Conservation (phyloP, 2,329 filamentous ascomycete genomes). For the Pseudogymnoascus sp. region DNA sequence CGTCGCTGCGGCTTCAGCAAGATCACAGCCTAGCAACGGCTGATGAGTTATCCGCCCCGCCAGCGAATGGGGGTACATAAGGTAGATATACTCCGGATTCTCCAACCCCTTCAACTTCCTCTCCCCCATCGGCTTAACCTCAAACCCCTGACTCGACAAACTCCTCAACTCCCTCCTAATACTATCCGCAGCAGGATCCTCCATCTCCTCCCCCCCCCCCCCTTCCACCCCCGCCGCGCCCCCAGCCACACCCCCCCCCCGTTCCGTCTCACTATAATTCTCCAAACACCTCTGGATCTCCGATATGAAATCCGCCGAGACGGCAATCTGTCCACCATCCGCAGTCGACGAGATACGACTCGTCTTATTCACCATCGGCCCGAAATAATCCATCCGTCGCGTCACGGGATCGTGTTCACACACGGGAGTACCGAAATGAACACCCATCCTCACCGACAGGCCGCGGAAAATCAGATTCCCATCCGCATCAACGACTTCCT, state of each 20-base stretch:
- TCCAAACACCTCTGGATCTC: slow-evolving; percentile 90
- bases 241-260: too few species aligned
- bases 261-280: slow-evolving; percentile 78
- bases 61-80: slow-evolving; percentile 86
- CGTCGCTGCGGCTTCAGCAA: slow-evolving; percentile 27
- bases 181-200: slow-evolving; percentile 64
- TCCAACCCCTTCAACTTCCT: slow-evolving; percentile 93
- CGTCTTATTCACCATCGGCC: slow-evolving; percentile 97
- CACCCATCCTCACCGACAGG: slow-evolving; percentile 92
- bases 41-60: slow-evolving; percentile 71
- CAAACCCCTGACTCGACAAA: slow-evolving; percentile 84
- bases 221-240: slow-evolving; percentile 61
- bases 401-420: slow-evolving; percentile 95
- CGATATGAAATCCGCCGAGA: slow-evolving; percentile 93
- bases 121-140: slow-evolving; percentile 93
- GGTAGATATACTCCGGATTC: slow-evolving; percentile 91
- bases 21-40: slow-evolving; percentile 15
- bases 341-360: slow-evolving; percentile 90
- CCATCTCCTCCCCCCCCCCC: slow-evolving; percentile 46
- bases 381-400: slow-evolving; percentile 98
- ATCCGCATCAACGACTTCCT: slow-evolving; percentile 74
- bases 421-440: slow-evolving; percentile 90
- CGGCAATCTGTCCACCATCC: slow-evolving; percentile 93
- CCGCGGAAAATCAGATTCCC: slow-evolving; percentile 87
- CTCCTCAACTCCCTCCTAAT: slow-evolving; percentile 84